Evolutionary conservation across 805 yeast species (phyloP).

Genomic region (Metschnikowia baotianmanensis): DNA sequence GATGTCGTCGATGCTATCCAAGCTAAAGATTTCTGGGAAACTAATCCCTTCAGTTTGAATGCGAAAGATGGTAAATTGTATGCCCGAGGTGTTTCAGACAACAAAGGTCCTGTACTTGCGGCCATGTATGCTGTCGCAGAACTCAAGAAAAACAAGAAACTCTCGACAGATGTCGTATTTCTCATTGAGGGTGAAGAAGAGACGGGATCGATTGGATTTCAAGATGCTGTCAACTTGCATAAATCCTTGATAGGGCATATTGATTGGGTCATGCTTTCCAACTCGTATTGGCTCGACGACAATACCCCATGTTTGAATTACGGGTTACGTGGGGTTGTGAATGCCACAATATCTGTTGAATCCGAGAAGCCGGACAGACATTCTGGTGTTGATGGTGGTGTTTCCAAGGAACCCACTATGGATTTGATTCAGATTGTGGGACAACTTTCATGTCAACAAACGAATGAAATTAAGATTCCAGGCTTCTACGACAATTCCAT

Average conservation of each 20-base stretch:
- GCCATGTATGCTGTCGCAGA: slow-evolving; percentile 86
- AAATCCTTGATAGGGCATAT: slow-evolving; percentile 59
- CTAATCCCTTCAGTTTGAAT: slow-evolving; percentile 74
- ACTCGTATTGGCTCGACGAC: slow-evolving; percentile 93
- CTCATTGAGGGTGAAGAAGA: slow-evolving; percentile 95
- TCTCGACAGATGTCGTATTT: slow-evolving; percentile 74
- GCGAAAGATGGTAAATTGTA: slow-evolving; percentile 82
- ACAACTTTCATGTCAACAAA: slow-evolving; percentile 49
- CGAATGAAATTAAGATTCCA: slow-evolving; percentile 56
- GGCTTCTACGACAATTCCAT: slow-evolving; percentile 68
- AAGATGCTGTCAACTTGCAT: slow-evolving; percentile 55
- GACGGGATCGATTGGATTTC: slow-evolving; percentile 85
- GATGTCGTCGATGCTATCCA: slow-evolving; percentile 84
- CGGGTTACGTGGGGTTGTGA: slow-evolving; percentile 89
- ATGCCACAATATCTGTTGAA: slow-evolving; percentile 66
- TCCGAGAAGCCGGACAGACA: slow-evolving; percentile 86
- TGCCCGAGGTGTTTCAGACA: slow-evolving; percentile 92
- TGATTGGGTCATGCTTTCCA: slow-evolving; percentile 88
- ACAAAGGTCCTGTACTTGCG: slow-evolving; percentile 90
- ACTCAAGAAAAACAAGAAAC: slow-evolving; percentile 46
- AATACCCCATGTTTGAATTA: slow-evolving; percentile 87
- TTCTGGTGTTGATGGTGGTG: slow-evolving; percentile 96
- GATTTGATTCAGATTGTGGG: slow-evolving; percentile 76
- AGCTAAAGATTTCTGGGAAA: slow-evolving; percentile 57
- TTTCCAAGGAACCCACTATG: slow-evolving; percentile 81